A percentile compares a stretch with the other conserved stretches of the same genome.
Conservation (phyloP, 345 rosid species). For the Pistacia vera region DNA sequence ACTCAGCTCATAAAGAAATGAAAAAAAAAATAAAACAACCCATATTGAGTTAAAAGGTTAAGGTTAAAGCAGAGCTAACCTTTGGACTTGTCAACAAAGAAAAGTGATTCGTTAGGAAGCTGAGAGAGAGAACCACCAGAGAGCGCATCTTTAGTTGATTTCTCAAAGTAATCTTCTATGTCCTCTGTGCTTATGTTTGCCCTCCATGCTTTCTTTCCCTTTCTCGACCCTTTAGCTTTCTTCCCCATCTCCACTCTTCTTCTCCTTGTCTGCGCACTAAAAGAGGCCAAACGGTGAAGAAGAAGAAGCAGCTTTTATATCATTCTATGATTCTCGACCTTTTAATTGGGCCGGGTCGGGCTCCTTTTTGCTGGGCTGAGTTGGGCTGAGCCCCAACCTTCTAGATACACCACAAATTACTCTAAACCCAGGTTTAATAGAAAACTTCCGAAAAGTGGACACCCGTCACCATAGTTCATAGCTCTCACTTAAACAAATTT, state of each 20-base stretch:
- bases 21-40: neutral
- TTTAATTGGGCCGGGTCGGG: neutral
- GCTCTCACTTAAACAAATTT: neutral
- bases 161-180: constrained; percentile 68
- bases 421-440: too few relatives aligned
- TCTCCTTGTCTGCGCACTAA: neutral
- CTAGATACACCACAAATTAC: neutral
- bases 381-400: neutral
- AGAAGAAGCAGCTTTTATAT: neutral
- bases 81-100: constrained; percentile 70
- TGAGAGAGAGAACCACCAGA: constrained; percentile 81
- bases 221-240: constrained; percentile 70
- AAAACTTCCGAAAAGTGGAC: neutral
- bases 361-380: neutral
- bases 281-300: neutral
- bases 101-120: constrained; percentile 66
- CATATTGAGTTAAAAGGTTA: neutral
- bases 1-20: neutral
- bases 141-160: constrained; percentile 80
- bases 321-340: neutral
- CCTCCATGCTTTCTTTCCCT: constrained; percentile 97
- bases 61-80: constrained; percentile 35
- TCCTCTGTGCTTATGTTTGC: constrained; percentile 90
- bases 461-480: too few relatives aligned
- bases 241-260: constrained; percentile 63